Evolutionary conservation across 805 yeast genomes (phyloP).

Genomic region (Wickerhamiella occidentalis): DNA sequence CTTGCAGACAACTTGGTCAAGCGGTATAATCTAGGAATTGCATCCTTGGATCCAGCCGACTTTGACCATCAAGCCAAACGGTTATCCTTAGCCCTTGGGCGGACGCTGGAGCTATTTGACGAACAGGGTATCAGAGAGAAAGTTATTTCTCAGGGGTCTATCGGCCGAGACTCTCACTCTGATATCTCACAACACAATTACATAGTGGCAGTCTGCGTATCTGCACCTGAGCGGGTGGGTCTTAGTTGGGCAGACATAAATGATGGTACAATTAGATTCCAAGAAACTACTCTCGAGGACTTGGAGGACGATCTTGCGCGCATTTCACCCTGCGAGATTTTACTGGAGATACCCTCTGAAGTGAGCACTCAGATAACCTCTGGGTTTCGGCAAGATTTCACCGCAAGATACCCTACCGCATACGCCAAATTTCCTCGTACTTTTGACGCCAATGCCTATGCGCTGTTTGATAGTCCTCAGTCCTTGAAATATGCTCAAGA

Average conservation of each 20-base stretch:
- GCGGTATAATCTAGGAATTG: background rate
- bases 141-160: constrained; percentile 83
- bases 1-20: background rate
- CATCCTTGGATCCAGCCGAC: background rate
- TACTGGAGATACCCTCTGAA: constrained; percentile 31
- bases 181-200: constrained; percentile 62
- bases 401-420: constrained; percentile 48
- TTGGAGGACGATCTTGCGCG: constrained; percentile 64
- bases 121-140: constrained; percentile 27
- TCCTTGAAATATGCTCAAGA: constrained; percentile 16
- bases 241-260: constrained; percentile 83
- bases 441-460: constrained; percentile 28
- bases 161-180: constrained; percentile 72
- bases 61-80: background rate
- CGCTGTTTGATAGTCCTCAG: constrained; percentile 30
- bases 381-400: constrained; percentile 19
- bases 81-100: background rate
- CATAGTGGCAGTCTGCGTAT: constrained; percentile 42
- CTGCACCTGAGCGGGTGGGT: constrained; percentile 41
- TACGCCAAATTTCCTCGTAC: constrained; percentile 36
- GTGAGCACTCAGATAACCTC: background rate
- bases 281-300: constrained; percentile 47
- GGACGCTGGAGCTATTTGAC: background rate
- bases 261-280: constrained; percentile 60
- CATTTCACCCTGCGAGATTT: constrained; percentile 67